Conservation (phyloP, 129 eudicot species). For the Rutidosis leptorrhynchoides region DNA sequence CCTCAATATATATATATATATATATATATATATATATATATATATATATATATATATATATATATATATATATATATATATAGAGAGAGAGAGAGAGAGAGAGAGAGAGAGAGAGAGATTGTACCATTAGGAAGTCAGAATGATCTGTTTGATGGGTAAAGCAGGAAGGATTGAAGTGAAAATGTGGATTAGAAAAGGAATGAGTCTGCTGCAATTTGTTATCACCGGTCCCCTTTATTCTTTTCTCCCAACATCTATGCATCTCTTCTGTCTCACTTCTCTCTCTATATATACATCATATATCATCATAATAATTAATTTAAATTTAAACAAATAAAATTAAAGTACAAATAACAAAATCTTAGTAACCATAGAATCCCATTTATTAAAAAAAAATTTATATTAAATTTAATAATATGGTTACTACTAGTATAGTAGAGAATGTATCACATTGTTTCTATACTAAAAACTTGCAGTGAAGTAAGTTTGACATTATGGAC, state of each 20-base stretch:
- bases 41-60: not conserved
- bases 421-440: too few relatives aligned
- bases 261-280: slow-evolving; percentile 41
- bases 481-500: not conserved
- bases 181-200: slow-evolving; percentile 34
- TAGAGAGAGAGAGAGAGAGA: too few relatives aligned
- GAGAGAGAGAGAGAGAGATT: not conserved
- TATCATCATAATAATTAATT: not conserved
- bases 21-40: slow-evolving; percentile 1
- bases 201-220: slow-evolving; percentile 43
- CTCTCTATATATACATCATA: slow-evolving; percentile 27
- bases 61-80: not conserved
- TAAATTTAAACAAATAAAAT: not conserved
- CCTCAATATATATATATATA: too few relatives aligned
- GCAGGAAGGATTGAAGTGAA: slow-evolving; percentile 37
- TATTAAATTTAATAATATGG: too few relatives aligned
- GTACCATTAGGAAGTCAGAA: slow-evolving; percentile 55
- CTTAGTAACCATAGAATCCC: not conserved
- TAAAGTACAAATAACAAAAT: not conserved
- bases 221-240: slow-evolving; percentile 34
- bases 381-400: not conserved
- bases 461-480: not conserved
- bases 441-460: not conserved
- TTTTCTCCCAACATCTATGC: slow-evolving; percentile 35
- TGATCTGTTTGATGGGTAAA: slow-evolving; percentile 40